A percentile compares a stretch with the other conserved stretches of the same genome.
Conservation (phyloP, 2,329 filamentous ascomycete species). For the Nemania bipapillata region DNA sequence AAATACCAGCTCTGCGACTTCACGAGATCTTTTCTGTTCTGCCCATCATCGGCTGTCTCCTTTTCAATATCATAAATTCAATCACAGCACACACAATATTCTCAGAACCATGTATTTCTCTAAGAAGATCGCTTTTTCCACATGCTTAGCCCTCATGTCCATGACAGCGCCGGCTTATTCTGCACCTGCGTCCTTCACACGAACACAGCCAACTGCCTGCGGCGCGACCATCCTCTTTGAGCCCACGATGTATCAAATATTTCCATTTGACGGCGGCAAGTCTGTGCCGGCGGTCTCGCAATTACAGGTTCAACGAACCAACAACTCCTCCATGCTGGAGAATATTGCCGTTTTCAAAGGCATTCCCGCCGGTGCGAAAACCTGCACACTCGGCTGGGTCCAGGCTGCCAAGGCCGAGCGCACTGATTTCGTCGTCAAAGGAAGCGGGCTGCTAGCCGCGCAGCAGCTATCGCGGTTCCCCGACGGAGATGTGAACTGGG, state of each 20-base stretch:
- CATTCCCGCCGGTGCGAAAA: constrained; percentile 47
- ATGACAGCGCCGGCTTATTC: constrained; percentile 14
- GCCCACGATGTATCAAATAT: constrained; percentile 45
- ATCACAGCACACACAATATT: neutral
- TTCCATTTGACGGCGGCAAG: constrained; percentile 32
- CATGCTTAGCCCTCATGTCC: constrained; percentile 11
- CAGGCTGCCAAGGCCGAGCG: constrained; percentile 54
- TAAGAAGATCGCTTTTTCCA: neutral
- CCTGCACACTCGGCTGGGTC: constrained; percentile 49
- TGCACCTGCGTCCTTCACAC: neutral
- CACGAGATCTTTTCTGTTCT: neutral
- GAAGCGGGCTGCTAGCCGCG: constrained; percentile 43
- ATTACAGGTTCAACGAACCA: constrained; percentile 27
- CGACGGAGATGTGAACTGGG: constrained; percentile 39
- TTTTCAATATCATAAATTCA: neutral
- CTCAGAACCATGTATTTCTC: constrained; percentile 15
- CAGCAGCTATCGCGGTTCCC: constrained; percentile 41
- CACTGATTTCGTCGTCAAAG: constrained; percentile 52
- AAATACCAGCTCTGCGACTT: constrained; percentile 17
- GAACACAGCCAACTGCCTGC: neutral
- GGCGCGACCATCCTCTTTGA: constrained; percentile 29
- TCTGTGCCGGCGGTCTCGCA: constrained; percentile 30
- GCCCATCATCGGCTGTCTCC: neutral
- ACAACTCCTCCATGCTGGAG: constrained; percentile 43
- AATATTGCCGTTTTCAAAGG: constrained; percentile 51